Base-by-base conservation (phyloP, 192 early-diverging fungal species). In the Podila minutissima region DNA sequence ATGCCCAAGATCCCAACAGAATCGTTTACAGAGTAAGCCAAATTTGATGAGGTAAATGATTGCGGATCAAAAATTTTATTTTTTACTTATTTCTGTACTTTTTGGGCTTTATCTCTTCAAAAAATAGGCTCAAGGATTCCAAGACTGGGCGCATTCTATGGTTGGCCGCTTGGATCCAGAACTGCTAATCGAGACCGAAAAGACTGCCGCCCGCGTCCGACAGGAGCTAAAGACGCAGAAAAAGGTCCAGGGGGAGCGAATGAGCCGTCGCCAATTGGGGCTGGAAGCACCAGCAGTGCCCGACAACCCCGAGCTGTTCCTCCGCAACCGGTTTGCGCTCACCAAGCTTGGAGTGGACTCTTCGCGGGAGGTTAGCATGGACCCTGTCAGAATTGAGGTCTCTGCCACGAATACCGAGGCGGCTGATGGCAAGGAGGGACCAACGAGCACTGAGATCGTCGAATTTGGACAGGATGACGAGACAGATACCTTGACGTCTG, bases 91-190 rank as follows among this genome's bases (percentile, higher is more conserved):
- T 38, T 6, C 29, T 49, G 33, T 28, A 49, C 24, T 53, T 59
- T 46, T 22, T 2, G 0, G 3, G n/a, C n/a, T n/a, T 46, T n/a
- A 29, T 2, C 11, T 50, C 2, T 19, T 41, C n/a, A 19, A 6
- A 19, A 6, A 11, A 35, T 68, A 81, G 77, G 77, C 77, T 24
- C 71, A 71, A 12, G 77, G 57, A 15, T 73, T 81, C 3, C 77
- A 81, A 58, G 77, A 81, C 48, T 71, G 72, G 19, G 77, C 41
- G 1, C 55, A 73, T 55, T 66, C 71, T 15, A 81, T 81, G 77
- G 61, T 81, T 1, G 62, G 62, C 10, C 60, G 77, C 24, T 60
- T 81, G 2, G 77, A 81, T 29, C 71, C 77, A 41, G 77, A 81
- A 9, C 26, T 81, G 19, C 72, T 81, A 24, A 65, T 51, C 1